phyloP scores from a whole-genome alignment of 1,139 yeast species.

The Hyphopichia pseudoburtonii region DNA sequence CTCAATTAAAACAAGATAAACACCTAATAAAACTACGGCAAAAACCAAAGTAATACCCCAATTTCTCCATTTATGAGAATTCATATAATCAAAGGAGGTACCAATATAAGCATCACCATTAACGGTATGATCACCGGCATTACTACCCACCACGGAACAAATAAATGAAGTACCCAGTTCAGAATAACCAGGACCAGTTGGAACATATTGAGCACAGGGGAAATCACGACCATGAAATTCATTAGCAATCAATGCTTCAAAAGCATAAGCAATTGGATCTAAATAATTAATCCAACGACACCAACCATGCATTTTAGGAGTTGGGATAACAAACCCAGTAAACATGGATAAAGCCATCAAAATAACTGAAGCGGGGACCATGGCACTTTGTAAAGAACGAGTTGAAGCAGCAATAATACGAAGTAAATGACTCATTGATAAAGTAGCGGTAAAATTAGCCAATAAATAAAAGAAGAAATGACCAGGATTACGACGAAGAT shows the following conservation, averaged over 20 bases:
- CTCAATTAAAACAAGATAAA: slow-evolving; percentile 61
- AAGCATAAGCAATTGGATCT: slow-evolving; percentile 58
- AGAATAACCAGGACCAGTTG: slow-evolving; percentile 50
- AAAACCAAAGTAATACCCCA: slow-evolving; percentile 65
- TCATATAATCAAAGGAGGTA: slow-evolving; percentile 41
- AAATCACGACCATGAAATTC: slow-evolving; percentile 52
- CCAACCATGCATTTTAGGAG: slow-evolving; percentile 62
- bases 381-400: slow-evolving; percentile 57
- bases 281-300: slow-evolving; percentile 60
- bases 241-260: slow-evolving; percentile 56
- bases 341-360: slow-evolving; percentile 54
- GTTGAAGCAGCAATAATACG: slow-evolving; percentile 60
- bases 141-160: slow-evolving; percentile 60
- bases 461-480: slow-evolving; percentile 57
- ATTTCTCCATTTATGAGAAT: slow-evolving; percentile 70
- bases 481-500: slow-evolving; percentile 58
- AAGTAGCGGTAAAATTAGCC: slow-evolving; percentile 39
- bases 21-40: slow-evolving; percentile 50
- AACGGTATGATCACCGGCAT: slow-evolving; percentile 49
- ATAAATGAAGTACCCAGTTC: slow-evolving; percentile 27
- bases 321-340: slow-evolving; percentile 61
- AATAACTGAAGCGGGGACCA: slow-evolving; percentile 59
- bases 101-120: slow-evolving; percentile 55
- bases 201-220: slow-evolving; percentile 46
- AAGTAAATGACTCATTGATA: slow-evolving; percentile 59